Evolutionary conservation across 148 eudicot genomes (phyloP).

Genomic region (Cornus controversa): DNA sequence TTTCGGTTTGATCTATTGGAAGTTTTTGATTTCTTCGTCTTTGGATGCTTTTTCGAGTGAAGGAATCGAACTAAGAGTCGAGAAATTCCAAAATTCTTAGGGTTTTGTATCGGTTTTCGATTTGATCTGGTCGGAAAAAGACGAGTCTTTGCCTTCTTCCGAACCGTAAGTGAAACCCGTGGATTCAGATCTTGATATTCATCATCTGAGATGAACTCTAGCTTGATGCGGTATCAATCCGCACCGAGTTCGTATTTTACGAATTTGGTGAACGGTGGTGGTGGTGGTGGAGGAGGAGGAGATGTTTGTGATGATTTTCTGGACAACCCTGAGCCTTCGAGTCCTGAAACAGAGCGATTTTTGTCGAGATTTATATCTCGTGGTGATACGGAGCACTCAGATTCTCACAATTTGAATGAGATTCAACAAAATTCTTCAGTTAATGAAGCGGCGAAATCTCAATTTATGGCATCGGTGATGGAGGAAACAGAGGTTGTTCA

Average conservation of each 20-base stretch:
- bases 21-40: neutral
- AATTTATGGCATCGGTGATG: slow-evolving; percentile 37
- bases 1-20: neutral
- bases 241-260: slow-evolving; percentile 93
- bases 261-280: slow-evolving; percentile 40
- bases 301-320: slow-evolving; percentile 33
- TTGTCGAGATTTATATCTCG: slow-evolving; percentile 48
- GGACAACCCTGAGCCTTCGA: slow-evolving; percentile 53
- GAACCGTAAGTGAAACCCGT: slow-evolving; percentile 5
- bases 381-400: slow-evolving; percentile 18
- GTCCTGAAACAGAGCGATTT: slow-evolving; percentile 58
- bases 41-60: neutral
- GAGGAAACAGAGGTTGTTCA: slow-evolving; percentile 37
- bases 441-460: slow-evolving; percentile 20
- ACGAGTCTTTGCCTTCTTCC: too few species aligned
- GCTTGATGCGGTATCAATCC: slow-evolving; percentile 75
- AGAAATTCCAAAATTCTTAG: neutral
- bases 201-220: slow-evolving; percentile 37
- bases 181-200: slow-evolving; percentile 48
- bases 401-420: slow-evolving; percentile 22
- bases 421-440: slow-evolving; percentile 30
- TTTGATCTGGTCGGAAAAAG: neutral
- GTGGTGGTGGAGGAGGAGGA: slow-evolving; percentile 27
- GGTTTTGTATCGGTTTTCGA: neutral
- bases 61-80: neutral